Base-by-base conservation (phyloP, 331 rosid species). In the Malus hybrid region DNA sequence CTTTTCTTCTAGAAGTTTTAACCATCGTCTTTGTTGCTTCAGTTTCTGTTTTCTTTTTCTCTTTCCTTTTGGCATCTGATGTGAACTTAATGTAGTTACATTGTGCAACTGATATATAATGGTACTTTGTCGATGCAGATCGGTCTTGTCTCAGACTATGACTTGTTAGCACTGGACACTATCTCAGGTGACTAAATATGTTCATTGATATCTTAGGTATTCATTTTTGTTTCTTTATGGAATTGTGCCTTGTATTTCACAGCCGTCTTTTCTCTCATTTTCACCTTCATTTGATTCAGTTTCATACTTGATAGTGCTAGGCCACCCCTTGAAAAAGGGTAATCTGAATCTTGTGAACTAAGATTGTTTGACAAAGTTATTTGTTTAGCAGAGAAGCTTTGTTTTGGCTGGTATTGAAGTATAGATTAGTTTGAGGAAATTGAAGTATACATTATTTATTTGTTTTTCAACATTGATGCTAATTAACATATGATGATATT, bases 141-240 rank as follows among this genome's bases (percentile, higher is more conserved):
- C 72, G 99, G 99, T 62, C 92, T 95, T 77, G 91, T 95, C 83
- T 95, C 99, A 31, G 99, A 95, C 70, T 95, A 92, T 48, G 99
- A 95, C 82, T 85, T 95, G 84, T 85, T 92, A 80, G 99, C 99
- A 72, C 80, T 95, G 85, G 99, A 95, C 74, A 87, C 97, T 57
- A 87, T 95, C 77, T 88, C 91, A 77, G 99, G 99, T 95, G 78
- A 76, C 46, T 72, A 10, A 50, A 63, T 22, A 42, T 69, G 29
- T 19, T 61, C 69, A 39, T 33, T 61, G 39, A 12, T 34, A 34
- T 34, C 39, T 34, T 34, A 34, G 39, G 39, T 55, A 3, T 27
- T 55, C 55, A 15, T 62, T 20, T n/a, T 42, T 13, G 7, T 77
- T 50, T 60, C 67, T 52, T 78, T 74, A 10, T 14, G 31, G 71